Evolutionary conservation across 371 early-diverging fungal species (phyloP).

Genomic region (Mortierella sp.): DNA sequence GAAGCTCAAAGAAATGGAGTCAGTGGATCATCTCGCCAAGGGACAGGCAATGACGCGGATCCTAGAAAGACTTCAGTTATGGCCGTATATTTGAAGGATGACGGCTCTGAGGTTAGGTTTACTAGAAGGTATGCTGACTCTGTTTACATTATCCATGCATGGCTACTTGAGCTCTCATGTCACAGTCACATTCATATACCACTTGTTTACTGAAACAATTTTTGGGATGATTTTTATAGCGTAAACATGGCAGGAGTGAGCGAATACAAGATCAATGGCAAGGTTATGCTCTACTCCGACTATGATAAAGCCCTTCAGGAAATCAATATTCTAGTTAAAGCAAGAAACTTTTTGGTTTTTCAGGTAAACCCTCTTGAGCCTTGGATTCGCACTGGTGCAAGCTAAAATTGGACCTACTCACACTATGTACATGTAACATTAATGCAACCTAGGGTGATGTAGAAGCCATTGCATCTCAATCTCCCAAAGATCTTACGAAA

Average conservation of each 20-base stretch:
- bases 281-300: constrained; percentile 72
- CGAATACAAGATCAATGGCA: constrained; percentile 91
- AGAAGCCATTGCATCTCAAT: constrained; percentile 96
- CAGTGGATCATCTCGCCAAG: constrained; percentile 30
- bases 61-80: constrained; percentile 80
- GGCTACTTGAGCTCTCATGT: neutral
- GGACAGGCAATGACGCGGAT: constrained; percentile 58
- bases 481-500: constrained; percentile 92
- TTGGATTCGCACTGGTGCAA: neutral
- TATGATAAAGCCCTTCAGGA: constrained; percentile 87
- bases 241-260: constrained; percentile 81
- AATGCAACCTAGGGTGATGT: constrained; percentile 85
- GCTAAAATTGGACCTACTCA: neutral
- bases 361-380: constrained; percentile 71
- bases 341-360: constrained; percentile 98
- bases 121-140: constrained; percentile 61
- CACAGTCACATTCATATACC: too few relatives aligned
- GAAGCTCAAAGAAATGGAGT: constrained; percentile 32
- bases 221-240: constrained; percentile 44
- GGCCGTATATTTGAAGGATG: constrained; percentile 80
- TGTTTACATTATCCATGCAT: neutral
- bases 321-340: constrained; percentile 94
- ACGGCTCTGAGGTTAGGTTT: constrained; percentile 69
- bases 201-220: neutral
- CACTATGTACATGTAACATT: neutral